Evolutionary conservation across 768 basidiomycete genomes (phyloP), one percentile per base, ranked within the genome.

Genomic region (Leccinum variicolor): DNA sequence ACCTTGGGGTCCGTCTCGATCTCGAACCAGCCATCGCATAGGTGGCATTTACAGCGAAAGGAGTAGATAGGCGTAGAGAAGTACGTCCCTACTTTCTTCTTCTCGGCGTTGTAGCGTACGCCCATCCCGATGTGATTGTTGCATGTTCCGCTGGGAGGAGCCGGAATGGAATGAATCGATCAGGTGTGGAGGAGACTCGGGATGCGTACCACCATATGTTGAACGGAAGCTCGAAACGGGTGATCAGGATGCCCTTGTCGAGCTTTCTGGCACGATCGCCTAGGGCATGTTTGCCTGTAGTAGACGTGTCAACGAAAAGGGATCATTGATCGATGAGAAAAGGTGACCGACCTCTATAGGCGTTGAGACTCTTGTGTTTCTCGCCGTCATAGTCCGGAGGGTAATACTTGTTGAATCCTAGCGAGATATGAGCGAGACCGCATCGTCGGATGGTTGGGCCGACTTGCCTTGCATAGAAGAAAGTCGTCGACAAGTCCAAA

Each of bases 71-170:
- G 91, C 0, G 95, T 98, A 6, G 92, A 92, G 69, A 89, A 94
- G 74, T 99, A 99, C 57, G 83, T 85, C 14, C 97, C 97, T 33
- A 98, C 83, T 73, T 96, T 98, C 78, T 90, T 90, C 84, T 99
- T 99, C 74, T 98, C 95, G 0, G 97, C 97, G 64, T 99, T 99
- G 79, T 98, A 99, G n/a, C 97, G 90, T 2, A 99, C 97, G 23
- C 97, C 97, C 84, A 97, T 97, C 11, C 97, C 97, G 52, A 99
- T 92, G 75, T 98, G 97, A 64, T 90, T 89, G 72, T 95, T 87
- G 76, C 96, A 99, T 75, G 89, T 89, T 33, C 87, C 92, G 67
- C 96, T 98, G 73, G 36, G 36, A 56, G 5, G 5, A 14, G 34
- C 25, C 25, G 6, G 15, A 6, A 0, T 7, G 17, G 17, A 14